Conservation (phyloP, 371 early-diverging fungal species). For the Apophysomyces ossiformis region DNA sequence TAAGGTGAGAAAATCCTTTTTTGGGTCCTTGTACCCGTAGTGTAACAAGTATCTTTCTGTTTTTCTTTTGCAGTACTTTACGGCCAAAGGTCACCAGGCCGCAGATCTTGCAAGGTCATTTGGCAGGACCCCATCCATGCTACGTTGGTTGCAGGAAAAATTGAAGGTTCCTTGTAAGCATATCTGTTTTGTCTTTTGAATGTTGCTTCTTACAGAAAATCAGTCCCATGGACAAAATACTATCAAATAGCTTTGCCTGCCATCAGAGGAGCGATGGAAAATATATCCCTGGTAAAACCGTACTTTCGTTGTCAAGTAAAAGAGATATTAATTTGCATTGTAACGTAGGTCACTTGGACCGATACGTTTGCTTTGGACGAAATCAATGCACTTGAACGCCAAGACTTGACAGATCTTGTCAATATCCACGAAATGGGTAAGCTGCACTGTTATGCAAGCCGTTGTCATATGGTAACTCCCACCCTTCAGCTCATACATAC, state of each 20-base stretch:
- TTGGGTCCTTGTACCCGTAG: background rate
- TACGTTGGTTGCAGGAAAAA: slow-evolving; percentile 56
- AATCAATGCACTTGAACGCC: slow-evolving; percentile 26
- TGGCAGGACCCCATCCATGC: slow-evolving; percentile 55
- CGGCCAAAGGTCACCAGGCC: slow-evolving; percentile 36
- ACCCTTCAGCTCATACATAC: slow-evolving; percentile 54
- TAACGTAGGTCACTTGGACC: slow-evolving; percentile 33
- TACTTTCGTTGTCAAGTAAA: background rate
- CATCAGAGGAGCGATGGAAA: slow-evolving; percentile 64
- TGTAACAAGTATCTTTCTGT: background rate
- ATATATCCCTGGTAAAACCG: slow-evolving; percentile 50
- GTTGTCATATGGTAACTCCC: background rate
- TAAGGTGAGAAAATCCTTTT: slow-evolving; percentile 28
- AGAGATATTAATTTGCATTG: background rate
- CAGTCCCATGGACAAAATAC: slow-evolving; percentile 67
- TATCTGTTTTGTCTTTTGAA: background rate
- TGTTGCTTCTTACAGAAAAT: background rate
- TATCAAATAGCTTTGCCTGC: slow-evolving; percentile 49
- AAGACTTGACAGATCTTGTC: slow-evolving; percentile 29
- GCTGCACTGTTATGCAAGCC: background rate
- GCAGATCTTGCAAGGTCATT: slow-evolving; percentile 47
- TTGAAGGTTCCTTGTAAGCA: slow-evolving; percentile 40
- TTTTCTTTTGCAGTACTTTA: slow-evolving; percentile 42
- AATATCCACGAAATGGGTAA: slow-evolving; percentile 67
- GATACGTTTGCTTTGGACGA: slow-evolving; percentile 42